phyloP scores from a whole-genome alignment of 805 yeast species.

The Wickerhamiella azyma region DNA sequence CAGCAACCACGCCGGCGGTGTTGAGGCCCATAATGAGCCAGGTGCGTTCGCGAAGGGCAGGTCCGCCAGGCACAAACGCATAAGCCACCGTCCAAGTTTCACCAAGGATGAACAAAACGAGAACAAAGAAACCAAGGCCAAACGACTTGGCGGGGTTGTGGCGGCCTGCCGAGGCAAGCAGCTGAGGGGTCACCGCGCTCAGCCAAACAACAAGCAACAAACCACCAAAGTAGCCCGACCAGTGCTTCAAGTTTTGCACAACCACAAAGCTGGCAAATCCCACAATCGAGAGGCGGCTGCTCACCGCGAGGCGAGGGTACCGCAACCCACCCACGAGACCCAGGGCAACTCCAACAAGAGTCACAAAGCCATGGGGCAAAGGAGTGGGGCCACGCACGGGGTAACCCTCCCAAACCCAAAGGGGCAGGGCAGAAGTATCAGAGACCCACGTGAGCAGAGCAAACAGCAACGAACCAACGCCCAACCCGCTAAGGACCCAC shows the following conservation, averaged over 20 bases:
- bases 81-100: conserved; percentile 97
- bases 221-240: conserved; percentile 71
- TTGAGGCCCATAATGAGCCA: conserved; percentile 55
- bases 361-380: conserved; percentile 60
- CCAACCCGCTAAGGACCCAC: conserved; percentile 39
- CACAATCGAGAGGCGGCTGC: conserved; percentile 26
- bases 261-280: conserved; percentile 40
- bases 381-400: conserved; percentile 82
- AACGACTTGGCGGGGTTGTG: conserved; percentile 38
- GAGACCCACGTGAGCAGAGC: conserved; percentile 59
- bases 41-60: conserved; percentile 73
- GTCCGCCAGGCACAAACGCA: conserved; percentile 95
- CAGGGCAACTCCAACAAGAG: conserved; percentile 42
- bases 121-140: conserved; percentile 31
- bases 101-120: conserved; percentile 50
- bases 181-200: conserved; percentile 42
- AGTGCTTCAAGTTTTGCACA: conserved; percentile 41
- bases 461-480: conserved; percentile 66
- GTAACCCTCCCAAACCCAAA: conserved; percentile 95
- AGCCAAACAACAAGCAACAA: conserved; percentile 46
- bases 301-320: conserved; percentile 20
- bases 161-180: conserved; percentile 44
- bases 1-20: conserved; percentile 38
- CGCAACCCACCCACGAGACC: conserved; percentile 40
- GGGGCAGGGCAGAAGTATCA: conserved; percentile 75